Evolutionary conservation across 148 eudicot genomes (phyloP).

Genomic region (Camellia japonica): DNA sequence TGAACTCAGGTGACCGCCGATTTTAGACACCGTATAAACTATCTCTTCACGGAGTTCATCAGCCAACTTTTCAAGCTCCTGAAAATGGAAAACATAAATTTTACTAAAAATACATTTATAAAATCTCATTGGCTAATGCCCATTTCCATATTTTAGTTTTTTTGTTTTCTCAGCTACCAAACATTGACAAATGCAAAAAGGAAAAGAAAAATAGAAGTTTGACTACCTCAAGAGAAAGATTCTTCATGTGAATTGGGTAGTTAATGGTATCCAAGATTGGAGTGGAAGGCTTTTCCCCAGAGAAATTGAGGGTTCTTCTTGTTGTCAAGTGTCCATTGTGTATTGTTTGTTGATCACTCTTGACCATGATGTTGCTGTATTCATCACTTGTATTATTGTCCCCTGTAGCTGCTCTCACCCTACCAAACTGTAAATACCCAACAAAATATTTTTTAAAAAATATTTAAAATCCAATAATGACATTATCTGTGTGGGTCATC

Average conservation of each 20-base stretch:
- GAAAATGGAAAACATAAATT: neutral
- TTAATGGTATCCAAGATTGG: conserved; percentile 38
- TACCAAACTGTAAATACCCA: neutral
- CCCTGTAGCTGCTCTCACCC: conserved; percentile 7
- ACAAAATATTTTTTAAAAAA: too few species aligned
- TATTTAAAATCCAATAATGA: neutral
- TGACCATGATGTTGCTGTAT: neutral
- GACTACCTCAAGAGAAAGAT: conserved; percentile 31
- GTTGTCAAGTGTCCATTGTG: neutral
- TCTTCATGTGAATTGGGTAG: conserved; percentile 39
- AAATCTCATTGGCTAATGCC: neutral
- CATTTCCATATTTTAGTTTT: too few species aligned
- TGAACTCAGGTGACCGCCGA: conserved; percentile 40
- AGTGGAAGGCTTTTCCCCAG: conserved; percentile 31
- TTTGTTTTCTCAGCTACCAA: neutral
- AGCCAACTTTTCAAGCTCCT: conserved; percentile 33
- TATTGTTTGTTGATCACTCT: neutral
- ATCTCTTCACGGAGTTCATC: conserved; percentile 36
- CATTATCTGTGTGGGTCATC: too few species aligned
- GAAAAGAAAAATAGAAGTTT: neutral
- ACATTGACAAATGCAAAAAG: too few species aligned
- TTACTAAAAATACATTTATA: neutral
- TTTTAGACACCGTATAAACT: conserved; percentile 31
- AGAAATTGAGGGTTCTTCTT: conserved; percentile 22
- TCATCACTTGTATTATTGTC: conserved; percentile 4